Percentiles rank a stretch among this genome's conserved stretches.
Conservation (phyloP, 2,329 filamentous ascomycete genomes). For the Tolypocladium tundrense region DNA sequence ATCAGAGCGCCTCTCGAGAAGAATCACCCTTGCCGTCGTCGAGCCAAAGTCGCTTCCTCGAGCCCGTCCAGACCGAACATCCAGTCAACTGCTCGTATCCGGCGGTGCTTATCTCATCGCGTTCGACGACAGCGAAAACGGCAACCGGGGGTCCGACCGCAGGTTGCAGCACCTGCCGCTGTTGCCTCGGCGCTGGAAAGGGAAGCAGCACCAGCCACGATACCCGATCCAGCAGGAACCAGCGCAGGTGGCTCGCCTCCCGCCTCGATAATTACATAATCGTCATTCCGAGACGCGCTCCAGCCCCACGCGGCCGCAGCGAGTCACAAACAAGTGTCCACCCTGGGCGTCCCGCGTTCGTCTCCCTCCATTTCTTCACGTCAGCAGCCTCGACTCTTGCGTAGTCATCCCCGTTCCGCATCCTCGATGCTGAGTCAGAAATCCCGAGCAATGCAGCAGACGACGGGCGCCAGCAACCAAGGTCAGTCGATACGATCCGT, state of each 20-base stretch:
- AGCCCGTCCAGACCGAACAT: too few relatives aligned
- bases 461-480: conserved; percentile 10
- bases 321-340: neutral
- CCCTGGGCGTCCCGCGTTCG: neutral
- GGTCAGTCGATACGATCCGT: conserved; percentile 8
- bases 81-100: neutral
- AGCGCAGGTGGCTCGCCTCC: neutral
- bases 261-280: neutral
- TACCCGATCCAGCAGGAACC: neutral
- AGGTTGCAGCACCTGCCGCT: neutral
- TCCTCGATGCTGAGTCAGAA: conserved; percentile 13
- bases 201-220: neutral
- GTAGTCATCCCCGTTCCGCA: conserved; percentile 10
- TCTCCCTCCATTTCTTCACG: conserved; percentile 9
- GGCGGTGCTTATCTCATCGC: neutral
- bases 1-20: too few relatives aligned
- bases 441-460: conserved; percentile 9
- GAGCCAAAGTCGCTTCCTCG: too few relatives aligned
- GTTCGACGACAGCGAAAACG: neutral
- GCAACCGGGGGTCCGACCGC: neutral
- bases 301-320: neutral
- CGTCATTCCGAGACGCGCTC: neutral
- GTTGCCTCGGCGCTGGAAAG: too few relatives aligned
- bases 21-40: too few relatives aligned
- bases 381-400: conserved; percentile 11